Conservation (phyloP, 1,284 basidiomycete genomes). For the Sparassis latifolia region DNA sequence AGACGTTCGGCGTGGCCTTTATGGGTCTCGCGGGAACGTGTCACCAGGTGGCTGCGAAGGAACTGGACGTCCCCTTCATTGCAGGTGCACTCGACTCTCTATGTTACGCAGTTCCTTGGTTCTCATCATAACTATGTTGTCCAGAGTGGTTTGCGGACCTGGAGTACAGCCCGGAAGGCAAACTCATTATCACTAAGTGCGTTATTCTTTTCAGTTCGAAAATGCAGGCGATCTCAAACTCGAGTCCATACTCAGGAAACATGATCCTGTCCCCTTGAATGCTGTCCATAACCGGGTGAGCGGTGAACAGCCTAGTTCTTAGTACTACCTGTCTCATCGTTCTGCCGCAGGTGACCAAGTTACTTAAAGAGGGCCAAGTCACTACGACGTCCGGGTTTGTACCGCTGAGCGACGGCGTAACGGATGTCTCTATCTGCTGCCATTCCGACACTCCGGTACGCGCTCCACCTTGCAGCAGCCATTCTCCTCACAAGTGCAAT, state of each 20-base stretch:
- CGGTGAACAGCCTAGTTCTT: too few relatives aligned
- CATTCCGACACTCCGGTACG: conserved; percentile 52
- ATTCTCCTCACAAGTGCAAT: neutral
- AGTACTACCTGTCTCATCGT: neutral
- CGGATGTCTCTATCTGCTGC: conserved; percentile 54
- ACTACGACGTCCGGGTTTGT: conserved; percentile 41
- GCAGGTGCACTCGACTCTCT: conserved; percentile 33
- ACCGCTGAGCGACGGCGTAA: conserved; percentile 36
- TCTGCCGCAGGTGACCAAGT: conserved; percentile 32
- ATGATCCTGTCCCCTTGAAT: conserved; percentile 38
- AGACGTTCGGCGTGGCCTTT: conserved; percentile 46
- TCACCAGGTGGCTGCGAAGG: conserved; percentile 47
- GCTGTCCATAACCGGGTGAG: conserved; percentile 39
- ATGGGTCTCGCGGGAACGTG: conserved; percentile 55
- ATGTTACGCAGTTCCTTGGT: too few relatives aligned
- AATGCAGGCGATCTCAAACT: neutral
- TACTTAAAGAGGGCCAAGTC: conserved; percentile 37
- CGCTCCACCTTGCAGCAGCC: neutral
- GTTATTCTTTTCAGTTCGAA: conserved; percentile 6
- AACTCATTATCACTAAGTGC: conserved; percentile 50
- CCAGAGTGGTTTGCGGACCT: conserved; percentile 61
- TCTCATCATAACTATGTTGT: neutral
- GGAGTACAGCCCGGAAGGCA: conserved; percentile 48
- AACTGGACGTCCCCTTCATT: conserved; percentile 48
- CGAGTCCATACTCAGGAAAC: conserved; percentile 32